Evolutionary conservation across 2,329 filamentous ascomycete species (phyloP).

Genomic region (Pochonia chlamydosporia): DNA sequence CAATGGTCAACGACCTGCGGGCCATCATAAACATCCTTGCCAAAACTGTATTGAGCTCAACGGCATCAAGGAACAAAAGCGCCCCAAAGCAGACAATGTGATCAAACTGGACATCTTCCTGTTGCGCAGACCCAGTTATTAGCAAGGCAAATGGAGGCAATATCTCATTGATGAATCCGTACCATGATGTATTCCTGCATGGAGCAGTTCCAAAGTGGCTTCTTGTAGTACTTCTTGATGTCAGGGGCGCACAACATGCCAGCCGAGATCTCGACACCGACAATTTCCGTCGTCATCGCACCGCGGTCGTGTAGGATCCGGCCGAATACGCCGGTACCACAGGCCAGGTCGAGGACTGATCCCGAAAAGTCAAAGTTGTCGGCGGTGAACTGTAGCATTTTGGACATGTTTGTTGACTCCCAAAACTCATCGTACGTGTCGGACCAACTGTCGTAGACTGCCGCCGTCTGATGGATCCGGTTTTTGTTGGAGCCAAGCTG

Average conservation of each 20-base stretch:
- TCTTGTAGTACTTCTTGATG: background rate
- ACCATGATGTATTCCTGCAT: slow-evolving; percentile 1
- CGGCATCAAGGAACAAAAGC: background rate
- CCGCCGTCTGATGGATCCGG: background rate
- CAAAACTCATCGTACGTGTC: too few species aligned
- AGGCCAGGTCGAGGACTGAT: background rate
- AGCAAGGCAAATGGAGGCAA: too few species aligned
- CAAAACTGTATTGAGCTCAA: background rate
- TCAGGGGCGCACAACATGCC: background rate
- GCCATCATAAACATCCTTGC: slow-evolving; percentile 1
- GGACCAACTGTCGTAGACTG: background rate
- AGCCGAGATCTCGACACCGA: background rate
- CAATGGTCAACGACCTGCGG: background rate
- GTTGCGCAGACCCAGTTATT: too few species aligned
- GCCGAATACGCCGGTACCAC: background rate
- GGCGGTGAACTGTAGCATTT: too few species aligned
- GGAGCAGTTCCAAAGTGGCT: background rate
- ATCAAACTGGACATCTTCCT: background rate
- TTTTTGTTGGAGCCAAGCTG: background rate
- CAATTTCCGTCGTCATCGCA: background rate
- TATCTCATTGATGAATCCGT: too few species aligned
- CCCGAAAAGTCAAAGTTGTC: background rate
- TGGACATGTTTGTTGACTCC: too few species aligned
- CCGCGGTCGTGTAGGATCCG: background rate
- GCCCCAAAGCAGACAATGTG: background rate